These are phyloP conservation scores for Yarrowia deformans DNA, from an alignment of 805 yeast genomes.

Conservation along the genomic window DNA sequence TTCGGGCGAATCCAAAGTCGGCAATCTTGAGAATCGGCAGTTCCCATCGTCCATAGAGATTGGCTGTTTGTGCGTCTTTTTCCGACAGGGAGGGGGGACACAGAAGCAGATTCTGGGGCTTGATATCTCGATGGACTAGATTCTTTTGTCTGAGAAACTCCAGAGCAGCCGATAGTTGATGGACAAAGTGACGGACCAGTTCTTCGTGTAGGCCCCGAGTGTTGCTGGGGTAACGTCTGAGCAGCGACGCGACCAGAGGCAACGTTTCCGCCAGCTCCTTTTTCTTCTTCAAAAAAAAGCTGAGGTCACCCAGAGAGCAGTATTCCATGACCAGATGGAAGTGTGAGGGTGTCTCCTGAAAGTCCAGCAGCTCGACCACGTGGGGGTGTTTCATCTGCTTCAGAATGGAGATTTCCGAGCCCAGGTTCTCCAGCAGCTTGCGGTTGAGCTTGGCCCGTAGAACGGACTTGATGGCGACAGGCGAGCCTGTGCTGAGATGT, in stretches of 20 bases:
- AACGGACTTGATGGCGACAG: constrained; percentile 91
- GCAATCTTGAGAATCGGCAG: constrained; percentile 92
- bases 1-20: constrained; percentile 97
- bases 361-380: constrained; percentile 85
- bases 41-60: constrained; percentile 83
- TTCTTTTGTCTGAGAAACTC: constrained; percentile 81
- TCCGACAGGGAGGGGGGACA: constrained; percentile 80
- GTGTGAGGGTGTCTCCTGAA: constrained; percentile 74
- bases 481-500: constrained; percentile 54
- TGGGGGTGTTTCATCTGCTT: constrained; percentile 92
- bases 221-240: constrained; percentile 85
- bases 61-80: constrained; percentile 61
- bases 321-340: constrained; percentile 95
- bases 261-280: constrained; percentile 73
- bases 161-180: constrained; percentile 85
- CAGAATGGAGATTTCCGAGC: constrained; percentile 87
- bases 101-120: constrained; percentile 85
- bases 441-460: constrained; percentile 81
- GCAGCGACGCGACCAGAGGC: constrained; percentile 77
- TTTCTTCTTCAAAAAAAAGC: constrained; percentile 81
- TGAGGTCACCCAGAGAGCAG: constrained; percentile 93
- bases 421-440: constrained; percentile 87
- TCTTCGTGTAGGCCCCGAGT: constrained; percentile 78
- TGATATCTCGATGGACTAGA: constrained; percentile 92
- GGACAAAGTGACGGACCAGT: constrained; percentile 80